phyloP scores from a whole-genome alignment of 257 asterid genomes.

The Rehmannia glutinosa region DNA sequence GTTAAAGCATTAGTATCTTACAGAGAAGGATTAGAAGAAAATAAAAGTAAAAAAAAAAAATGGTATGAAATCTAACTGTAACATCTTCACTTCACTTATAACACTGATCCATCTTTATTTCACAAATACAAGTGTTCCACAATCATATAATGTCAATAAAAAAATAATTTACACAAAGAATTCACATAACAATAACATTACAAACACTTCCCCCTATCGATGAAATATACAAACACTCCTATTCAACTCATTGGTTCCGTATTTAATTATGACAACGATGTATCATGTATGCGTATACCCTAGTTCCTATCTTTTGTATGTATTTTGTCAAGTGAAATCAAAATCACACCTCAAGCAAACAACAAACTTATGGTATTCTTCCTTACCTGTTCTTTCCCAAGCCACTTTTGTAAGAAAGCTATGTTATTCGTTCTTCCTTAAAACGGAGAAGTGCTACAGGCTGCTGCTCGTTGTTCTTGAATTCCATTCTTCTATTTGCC shows the following conservation, averaged over 20 bases:
- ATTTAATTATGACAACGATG: conserved; percentile 11
- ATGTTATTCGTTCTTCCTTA: conserved; percentile 70
- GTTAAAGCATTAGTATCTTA: too few relatives aligned
- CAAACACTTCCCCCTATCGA: conserved; percentile 17
- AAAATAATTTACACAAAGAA: conserved; percentile 43
- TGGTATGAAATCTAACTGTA: not conserved
- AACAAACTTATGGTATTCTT: not conserved
- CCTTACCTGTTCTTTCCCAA: conserved; percentile 6
- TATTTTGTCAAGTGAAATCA: conserved; percentile 1
- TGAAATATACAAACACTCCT: conserved; percentile 33
- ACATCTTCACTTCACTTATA: conserved; percentile 25
- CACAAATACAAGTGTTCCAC: conserved; percentile 9
- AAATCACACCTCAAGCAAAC: conserved; percentile 26
- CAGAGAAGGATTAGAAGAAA: not conserved
- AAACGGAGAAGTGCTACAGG: conserved; percentile 52
- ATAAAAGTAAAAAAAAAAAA: not conserved
- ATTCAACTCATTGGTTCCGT: conserved; percentile 22
- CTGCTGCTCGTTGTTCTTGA: conserved; percentile 43
- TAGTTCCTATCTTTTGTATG: conserved; percentile 22
- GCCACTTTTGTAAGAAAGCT: conserved; percentile 3
- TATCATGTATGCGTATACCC: conserved; percentile 17
- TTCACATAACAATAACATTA: conserved; percentile 30
- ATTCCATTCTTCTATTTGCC: conserved; percentile 27
- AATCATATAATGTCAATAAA: not conserved
- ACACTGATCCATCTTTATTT: conserved; percentile 15